Evolutionary conservation across 805 yeast genomes (phyloP), one percentile per base, ranked within the genome.

Genomic region (Ogataea neopini): DNA sequence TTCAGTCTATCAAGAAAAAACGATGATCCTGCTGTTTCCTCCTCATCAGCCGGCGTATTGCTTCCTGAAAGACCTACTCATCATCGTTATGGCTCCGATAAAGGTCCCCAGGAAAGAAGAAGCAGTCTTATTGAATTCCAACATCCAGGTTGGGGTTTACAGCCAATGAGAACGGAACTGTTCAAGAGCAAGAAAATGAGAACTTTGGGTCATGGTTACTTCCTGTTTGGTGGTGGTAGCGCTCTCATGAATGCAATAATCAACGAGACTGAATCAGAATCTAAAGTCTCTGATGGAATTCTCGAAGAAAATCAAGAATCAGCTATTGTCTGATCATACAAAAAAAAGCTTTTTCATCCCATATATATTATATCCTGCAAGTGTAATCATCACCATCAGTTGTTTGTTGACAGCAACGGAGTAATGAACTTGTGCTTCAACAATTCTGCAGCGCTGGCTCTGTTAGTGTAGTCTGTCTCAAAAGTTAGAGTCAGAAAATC

Each of bases 361-460:
- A 22, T 8, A 22, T 22, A 22, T 22, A 22, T 8, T 22, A 22
- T 22, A 22, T 22, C 25, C 25, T 22, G 8, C 25, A 22, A 22
- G 5, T 8, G 8, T 22, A 22, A 22, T 22, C 25, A 8, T 22
- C 7, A 22, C 10, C 10, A 18, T 33, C 37, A 49, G 7, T 18
- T 44, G 43, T 69, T 68, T 44, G 80, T 67, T 68, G 77, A 62
- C 40, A 75, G 70, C 57, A 75, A 66, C 3, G 76, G 75, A 25
- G 71, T 73, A 51, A 81, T 59, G 59, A 88, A 88, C n/a, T 78
- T 70, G 54, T 87, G 90, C 14, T 75, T 67, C 47, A 88, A 67
- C 47, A 92, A 64, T 47, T 83, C 86, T 4, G 76, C 69, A 2
- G 97, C 96, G 41, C 80, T 72, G 0, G 95, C 88, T 56, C 98